Base-by-base conservation (phyloP, 2,329 filamentous ascomycete species). In the Ascocoryne sarcoides region DNA sequence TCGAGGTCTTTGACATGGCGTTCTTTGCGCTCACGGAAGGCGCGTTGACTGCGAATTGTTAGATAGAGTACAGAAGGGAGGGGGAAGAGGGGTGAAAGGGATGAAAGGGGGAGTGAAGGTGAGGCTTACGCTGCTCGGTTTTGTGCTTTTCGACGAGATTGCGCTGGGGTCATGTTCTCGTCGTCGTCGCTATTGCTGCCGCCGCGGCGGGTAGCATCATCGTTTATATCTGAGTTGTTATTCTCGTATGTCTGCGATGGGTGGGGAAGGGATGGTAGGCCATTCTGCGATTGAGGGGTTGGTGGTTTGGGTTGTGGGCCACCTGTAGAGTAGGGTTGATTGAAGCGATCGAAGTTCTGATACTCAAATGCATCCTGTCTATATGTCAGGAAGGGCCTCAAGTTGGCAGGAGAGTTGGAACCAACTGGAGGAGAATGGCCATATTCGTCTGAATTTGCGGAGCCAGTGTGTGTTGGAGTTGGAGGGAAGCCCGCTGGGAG, bases 21-120 rank as follows among this genome's bases (percentile, higher is more conserved):
- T 62, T 96, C 90, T 63, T 96, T 96, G 52, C 90, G 82, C 64
- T 96, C 90, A 45, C 90, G 86, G 62, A 96, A 96, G 21, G 92
- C 90, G 54, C 90, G 82, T 71, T 96, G 92, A 35, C 90, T 95
- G 41, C 12, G 16, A 21, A n/a, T n/a, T n/a, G n/a, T n/a, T n/a
- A n/a, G n/a, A n/a, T n/a, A n/a, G n/a, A n/a, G n/a, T n/a, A n/a
- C n/a, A n/a, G n/a, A n/a, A n/a, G n/a, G n/a, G n/a, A n/a, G n/a
- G 16, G 12, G 12, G 35, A 40, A 34, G 28, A 34, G 18, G 39
- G 10, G 20, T 4, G 19, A n/a, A 32, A 26, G 14, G 18, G 9
- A 23, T 12, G 9, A 23, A 15, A 23, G 33, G 28, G 12, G 34
- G 12, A 7, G 19, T 35, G 20, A 21, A 34, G 36, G 39, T 32